phyloP scores from a whole-genome alignment of 805 yeast species.

The Cyberlindnera xishuangbannaensis region DNA sequence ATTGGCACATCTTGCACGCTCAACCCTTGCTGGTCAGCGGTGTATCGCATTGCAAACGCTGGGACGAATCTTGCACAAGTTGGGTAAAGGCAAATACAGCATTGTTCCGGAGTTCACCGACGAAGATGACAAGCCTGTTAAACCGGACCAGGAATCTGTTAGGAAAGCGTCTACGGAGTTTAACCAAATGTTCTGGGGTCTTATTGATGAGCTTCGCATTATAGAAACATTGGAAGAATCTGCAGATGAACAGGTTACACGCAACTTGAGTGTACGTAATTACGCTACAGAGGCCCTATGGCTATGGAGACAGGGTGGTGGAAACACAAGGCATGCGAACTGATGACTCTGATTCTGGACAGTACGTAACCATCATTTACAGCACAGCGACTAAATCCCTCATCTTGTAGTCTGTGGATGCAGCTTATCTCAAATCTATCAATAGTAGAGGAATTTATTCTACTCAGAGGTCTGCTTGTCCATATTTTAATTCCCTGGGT shows the following conservation, averaged over 20 bases:
- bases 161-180: conserved; percentile 27
- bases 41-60: conserved; percentile 79
- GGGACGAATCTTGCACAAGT: conserved; percentile 80
- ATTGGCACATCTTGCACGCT: conserved; percentile 70
- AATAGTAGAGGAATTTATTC: no score
- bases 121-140: conserved; percentile 22
- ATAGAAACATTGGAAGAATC: conserved; percentile 63
- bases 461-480: no score
- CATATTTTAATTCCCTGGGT: no score
- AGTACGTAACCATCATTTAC: background rate
- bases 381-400: no score
- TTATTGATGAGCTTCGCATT: conserved; percentile 55
- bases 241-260: conserved; percentile 57
- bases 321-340: conserved; percentile 28
- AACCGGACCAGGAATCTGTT: conserved; percentile 28
- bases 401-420: no score
- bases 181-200: conserved; percentile 57
- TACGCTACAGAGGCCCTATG: conserved; percentile 89
- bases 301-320: conserved; percentile 65
- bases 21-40: conserved; percentile 79
- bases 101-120: conserved; percentile 41
- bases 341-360: conserved; percentile 1
- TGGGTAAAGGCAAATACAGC: conserved; percentile 57
- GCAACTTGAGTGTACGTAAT: conserved; percentile 66
- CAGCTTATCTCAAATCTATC: no score